Base-by-base conservation (phyloP, 441 rosid species). In the Euphorbia corollata region DNA sequence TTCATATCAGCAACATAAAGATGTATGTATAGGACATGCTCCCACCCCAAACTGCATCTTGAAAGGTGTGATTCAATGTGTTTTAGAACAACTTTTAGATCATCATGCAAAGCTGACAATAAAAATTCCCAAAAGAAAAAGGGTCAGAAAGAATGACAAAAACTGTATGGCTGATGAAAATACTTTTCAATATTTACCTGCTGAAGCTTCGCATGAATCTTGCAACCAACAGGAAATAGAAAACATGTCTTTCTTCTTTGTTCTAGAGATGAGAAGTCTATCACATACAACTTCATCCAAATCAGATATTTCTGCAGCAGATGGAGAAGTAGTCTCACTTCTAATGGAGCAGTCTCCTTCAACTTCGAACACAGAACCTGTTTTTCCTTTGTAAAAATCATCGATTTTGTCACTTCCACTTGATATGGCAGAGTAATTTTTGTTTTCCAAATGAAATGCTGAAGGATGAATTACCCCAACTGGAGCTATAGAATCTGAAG, bases 211-310 rank as follows among this genome's bases (percentile, higher is more conserved):
- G 58, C 68, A 61, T 18, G 82, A 59, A 72, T 76, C 87, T 72
- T 85, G 85, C 83, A 89, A 77, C 96, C 97, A 89, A 74, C 96
- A 94, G 69, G 88, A 84, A 27, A 94, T 81, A 68, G 96, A 88
- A 78, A 91, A 82, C 53, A 80, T 63, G 75, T 74, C 68, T 51
- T 78, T 81, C 77, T 82, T 87, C 75, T 74, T 79, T 12, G 84
- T 81, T 75, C 53, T 82, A 15, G 87, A 85, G 58, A 87, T 74
- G 65, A 63, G 66, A 68, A 88, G 77, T 77, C 80, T 74, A 64
- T 74, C 69, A 27, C 79, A 65, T 61, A 74, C 71, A 77, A 71
- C 77, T 59, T 81, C 82, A 75, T 54, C 78, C 72, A 73, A 41
- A 79, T 75, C 78, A 66, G 61, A 71, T 57, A 50, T 76, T 71